Base-by-base conservation (phyloP, 257 asterid species). In the Linderniella brevidens region DNA sequence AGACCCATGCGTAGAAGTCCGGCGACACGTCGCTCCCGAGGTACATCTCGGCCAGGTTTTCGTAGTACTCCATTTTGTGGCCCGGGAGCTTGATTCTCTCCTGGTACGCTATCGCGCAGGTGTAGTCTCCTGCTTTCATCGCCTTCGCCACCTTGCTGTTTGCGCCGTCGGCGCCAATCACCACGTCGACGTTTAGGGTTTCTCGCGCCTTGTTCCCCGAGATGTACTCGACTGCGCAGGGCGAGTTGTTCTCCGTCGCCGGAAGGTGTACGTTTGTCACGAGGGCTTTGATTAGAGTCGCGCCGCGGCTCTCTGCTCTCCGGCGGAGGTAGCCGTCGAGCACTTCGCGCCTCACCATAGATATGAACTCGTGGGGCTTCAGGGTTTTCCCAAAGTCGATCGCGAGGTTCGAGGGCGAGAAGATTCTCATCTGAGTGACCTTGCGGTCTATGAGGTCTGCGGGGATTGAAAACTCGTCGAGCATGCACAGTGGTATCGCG, bases 401-500 rank as follows among this genome's bases (percentile, higher is more conserved):
- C 8, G 93, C 82, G 1, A 87, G 92, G 36, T 87, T 87, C 2
- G 93, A 87, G 1, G 97, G 97, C 0, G 97, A 87, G 18, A 87
- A 79, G 95, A 87, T 82, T 61, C 80, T 87, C 97, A 87, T 87
- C 43, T 74, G 79, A 4, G 97, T 87, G 8, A 87, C 95, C 3
- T 70, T 55, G 2, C 95, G 77, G 72, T 87, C 97, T 5, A 83
- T 82, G 49, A 87, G 79, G 49, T 87, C 95, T 13, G 77, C 32
- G 15, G 95, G 97, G 1, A 87, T 77, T 59, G 79, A 82, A 61
- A 87, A 87, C 50, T 87, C 97, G 1, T 86, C 95, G 49, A 87
- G 93, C 97, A 87, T 87, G 29, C 97, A 87, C 2, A 87, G 76
- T 3, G 95, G 97, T 25, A 87, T 87, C 0, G 97, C 95, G 14